phyloP scores from a whole-genome alignment of 352 stramenopile genomes.

The Paralagenidium karlingii region DNA sequence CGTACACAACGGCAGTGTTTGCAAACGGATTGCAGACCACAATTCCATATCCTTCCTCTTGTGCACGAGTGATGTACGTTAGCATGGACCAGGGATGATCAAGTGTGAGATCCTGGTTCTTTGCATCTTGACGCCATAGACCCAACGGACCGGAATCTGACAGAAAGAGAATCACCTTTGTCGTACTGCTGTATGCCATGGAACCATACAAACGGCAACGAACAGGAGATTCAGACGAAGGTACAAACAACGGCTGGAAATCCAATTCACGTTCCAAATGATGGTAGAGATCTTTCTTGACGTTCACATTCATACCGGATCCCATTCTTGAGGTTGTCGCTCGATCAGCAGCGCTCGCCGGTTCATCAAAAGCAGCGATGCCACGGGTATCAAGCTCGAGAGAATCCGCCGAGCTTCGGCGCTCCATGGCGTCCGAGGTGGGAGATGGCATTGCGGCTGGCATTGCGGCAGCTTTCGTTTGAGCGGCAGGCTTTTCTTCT shows the following conservation, averaged over 20 bases:
- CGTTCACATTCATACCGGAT: conserved; percentile 1
- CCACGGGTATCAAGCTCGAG: conserved; percentile 68
- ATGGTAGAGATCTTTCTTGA: conserved; percentile 78
- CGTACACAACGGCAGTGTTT: conserved; percentile 81
- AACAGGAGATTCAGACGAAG: conserved; percentile 74
- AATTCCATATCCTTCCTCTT: conserved; percentile 78
- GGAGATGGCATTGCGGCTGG: not conserved
- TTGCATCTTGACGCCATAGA: conserved; percentile 71
- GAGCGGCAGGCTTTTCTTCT: conserved; percentile 14
- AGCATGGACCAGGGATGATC: conserved; percentile 85
- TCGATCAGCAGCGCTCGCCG: conserved; percentile 8
- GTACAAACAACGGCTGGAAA: conserved; percentile 77
- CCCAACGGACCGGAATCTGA: conserved; percentile 76
- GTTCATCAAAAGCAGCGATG: conserved; percentile 63
- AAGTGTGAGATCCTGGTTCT: conserved; percentile 30
- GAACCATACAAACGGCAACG: conserved; percentile 80
- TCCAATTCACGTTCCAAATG: conserved; percentile 78
- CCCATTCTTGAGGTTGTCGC: not conserved
- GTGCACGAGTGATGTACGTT: conserved; percentile 66
- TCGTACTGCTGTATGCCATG: conserved; percentile 80
- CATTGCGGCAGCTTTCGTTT: conserved; percentile 7
- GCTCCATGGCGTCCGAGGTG: conserved; percentile 9
- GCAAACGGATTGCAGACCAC: conserved; percentile 82
- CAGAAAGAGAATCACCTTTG: conserved; percentile 78
- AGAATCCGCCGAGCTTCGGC: conserved; percentile 68